Base-by-base conservation (phyloP, 2,329 filamentous ascomycete species). In the Claviceps fusiformis region DNA sequence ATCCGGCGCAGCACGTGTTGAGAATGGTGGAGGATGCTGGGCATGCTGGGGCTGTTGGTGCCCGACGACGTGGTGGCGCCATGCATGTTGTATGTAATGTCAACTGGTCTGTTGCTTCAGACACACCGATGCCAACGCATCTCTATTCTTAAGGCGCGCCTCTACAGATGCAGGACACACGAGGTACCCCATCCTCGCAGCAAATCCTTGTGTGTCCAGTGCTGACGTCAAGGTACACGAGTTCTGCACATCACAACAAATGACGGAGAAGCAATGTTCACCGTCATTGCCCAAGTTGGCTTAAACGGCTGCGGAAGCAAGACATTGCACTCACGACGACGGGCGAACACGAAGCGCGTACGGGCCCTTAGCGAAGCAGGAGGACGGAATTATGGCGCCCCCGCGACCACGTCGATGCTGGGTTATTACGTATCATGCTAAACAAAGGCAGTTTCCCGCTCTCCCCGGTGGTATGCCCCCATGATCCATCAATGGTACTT, bases 51-150 rank as follows among this genome's bases (percentile, higher is more conserved):
- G 35, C 27, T 50, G 27, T 53, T 45, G 50, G 41, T 54, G 53
- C 53, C 50, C 50, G 50, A 54, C 44, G 54, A 41, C 33, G 46
- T 55, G 50, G 54, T 48, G 51, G 53, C 41, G 50, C 50, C 53
- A 50, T 50, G 50, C 35, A 53, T 11, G 45, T 41, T 41, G 19
- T 19, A 19, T 19, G 24, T 33, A 50, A 19, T 27, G 49, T 29
- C 33, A 29, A 11, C 31, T 39, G 35, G 35, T n/a, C 3, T 24
- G 49, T 10, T 50, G 35, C 51, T 47, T 47, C 19, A 33, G 45
- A 54, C 52, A 48, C 35, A 37, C 51, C 52, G 35, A 48, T 27
- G 45, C 35, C 52, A 47, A 54, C 33, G 45, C 45, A 54, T 49
- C 44, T 54, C 52, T 29, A 29, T 45, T 29, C 29, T 27, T 19